Evolutionary conservation across 306 rosid species (phyloP).

Genomic region (Cucurbita pepo): DNA sequence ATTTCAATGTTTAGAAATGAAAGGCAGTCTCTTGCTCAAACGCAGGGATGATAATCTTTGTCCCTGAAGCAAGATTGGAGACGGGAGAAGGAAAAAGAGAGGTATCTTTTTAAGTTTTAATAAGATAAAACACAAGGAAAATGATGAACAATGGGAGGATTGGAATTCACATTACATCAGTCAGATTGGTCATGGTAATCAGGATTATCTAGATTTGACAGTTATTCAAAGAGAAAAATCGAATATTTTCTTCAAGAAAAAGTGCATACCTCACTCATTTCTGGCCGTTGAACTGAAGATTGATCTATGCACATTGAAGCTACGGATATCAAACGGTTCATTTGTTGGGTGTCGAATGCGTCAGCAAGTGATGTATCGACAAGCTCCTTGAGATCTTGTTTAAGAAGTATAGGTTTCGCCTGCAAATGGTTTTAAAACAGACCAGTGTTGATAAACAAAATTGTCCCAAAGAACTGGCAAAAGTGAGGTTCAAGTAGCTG

Average conservation of each 20-base stretch:
- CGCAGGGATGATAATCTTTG: background rate
- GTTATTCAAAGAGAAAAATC: no score
- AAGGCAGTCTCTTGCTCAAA: background rate
- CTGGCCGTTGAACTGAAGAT: slow-evolving; percentile 57
- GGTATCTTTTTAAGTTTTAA: background rate
- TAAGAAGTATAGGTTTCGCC: slow-evolving; percentile 74
- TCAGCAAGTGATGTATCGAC: slow-evolving; percentile 45
- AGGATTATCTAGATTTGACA: background rate
- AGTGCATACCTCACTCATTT: slow-evolving; percentile 61
- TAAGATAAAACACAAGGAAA: background rate
- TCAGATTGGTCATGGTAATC: background rate
- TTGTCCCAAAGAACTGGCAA: no score
- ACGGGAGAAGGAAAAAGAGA: background rate
- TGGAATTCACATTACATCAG: background rate
- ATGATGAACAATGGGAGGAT: background rate
- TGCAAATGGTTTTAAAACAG: slow-evolving; percentile 12
- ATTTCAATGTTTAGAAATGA: background rate
- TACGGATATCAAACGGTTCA: slow-evolving; percentile 29
- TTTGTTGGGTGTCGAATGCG: slow-evolving; percentile 45
- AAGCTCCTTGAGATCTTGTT: slow-evolving; percentile 31
- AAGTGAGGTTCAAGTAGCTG: background rate
- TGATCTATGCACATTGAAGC: slow-evolving; percentile 73
- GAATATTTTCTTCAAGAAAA: background rate
- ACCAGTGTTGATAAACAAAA: background rate
- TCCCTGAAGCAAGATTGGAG: background rate